A percentile compares a stretch with the other conserved stretches of the same genome.
Evolutionary conservation across 805 yeast genomes (phyloP).

Genomic region (Ogataea methylovora): DNA sequence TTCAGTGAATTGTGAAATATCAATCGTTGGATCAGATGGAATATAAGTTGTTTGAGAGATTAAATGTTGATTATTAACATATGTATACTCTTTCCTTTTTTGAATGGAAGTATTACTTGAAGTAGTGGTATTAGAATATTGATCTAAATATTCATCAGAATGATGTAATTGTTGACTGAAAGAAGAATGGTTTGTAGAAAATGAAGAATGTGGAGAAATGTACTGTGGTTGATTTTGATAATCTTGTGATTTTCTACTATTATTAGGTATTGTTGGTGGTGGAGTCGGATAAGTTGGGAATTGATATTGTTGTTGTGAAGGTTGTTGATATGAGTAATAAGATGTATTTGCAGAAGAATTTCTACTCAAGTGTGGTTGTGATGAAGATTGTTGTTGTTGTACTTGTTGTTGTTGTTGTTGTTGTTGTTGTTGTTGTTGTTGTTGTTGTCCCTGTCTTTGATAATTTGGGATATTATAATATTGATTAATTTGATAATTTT

Average conservation of each 20-base stretch:
- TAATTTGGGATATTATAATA: background rate
- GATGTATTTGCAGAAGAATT: no score
- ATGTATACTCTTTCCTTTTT: slow-evolving; percentile 4
- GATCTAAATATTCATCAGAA: background rate
- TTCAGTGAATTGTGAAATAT: slow-evolving; percentile 19
- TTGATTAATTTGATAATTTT: background rate
- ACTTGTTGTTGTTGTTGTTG: background rate
- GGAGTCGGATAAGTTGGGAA: background rate
- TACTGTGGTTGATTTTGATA: background rate
- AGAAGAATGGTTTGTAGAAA: background rate
- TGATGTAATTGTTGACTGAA: background rate
- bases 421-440: background rate
- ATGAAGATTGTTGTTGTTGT: background rate
- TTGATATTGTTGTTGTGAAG: background rate
- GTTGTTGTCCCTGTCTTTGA: background rate
- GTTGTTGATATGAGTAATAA: no score
- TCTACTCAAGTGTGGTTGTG: no score
- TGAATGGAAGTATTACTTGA: background rate
- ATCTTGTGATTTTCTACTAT: background rate
- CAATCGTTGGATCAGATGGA: slow-evolving; percentile 18
- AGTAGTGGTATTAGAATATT: background rate
- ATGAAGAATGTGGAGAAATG: background rate
- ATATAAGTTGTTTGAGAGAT: slow-evolving; percentile 11
- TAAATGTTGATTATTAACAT: slow-evolving; percentile 10
- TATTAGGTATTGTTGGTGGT: background rate